These are phyloP conservation scores for Lyophyllum decastes DNA, from an alignment of 768 basidiomycete genomes.

Conservation along the genomic window DNA sequence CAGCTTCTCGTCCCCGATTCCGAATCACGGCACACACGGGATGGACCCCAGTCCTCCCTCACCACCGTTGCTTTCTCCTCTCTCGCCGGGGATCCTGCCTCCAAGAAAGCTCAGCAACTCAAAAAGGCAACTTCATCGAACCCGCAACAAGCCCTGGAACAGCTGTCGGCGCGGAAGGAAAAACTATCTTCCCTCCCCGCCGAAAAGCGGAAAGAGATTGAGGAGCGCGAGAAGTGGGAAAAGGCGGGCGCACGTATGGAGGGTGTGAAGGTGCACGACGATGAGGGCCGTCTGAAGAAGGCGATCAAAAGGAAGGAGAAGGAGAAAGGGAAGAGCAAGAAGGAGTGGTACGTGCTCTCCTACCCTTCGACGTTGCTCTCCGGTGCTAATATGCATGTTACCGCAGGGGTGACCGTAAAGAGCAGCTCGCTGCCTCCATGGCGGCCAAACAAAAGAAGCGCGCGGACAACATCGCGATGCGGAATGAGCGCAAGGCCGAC, in stretches of 20 bases:
- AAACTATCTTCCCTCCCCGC: slow-evolving; percentile 77
- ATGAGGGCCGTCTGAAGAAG: slow-evolving; percentile 85
- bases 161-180: slow-evolving; percentile 75
- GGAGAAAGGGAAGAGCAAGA: slow-evolving; percentile 81
- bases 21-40: slow-evolving; percentile 24
- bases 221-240: slow-evolving; percentile 86
- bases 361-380: slow-evolving; percentile 2
- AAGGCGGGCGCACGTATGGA: slow-evolving; percentile 88
- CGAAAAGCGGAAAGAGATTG: slow-evolving; percentile 77
- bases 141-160: slow-evolving; percentile 82
- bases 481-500: slow-evolving; percentile 77
- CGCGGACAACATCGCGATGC: slow-evolving; percentile 84
- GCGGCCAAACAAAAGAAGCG: slow-evolving; percentile 91
- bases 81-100: slow-evolving; percentile 50
- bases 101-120: slow-evolving; percentile 53
- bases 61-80: slow-evolving; percentile 73
- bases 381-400: not conserved
- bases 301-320: slow-evolving; percentile 93
- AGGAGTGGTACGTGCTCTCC: slow-evolving; percentile 63
- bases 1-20: slow-evolving; percentile 73
- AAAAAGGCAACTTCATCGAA: slow-evolving; percentile 65
- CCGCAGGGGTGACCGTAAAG: slow-evolving; percentile 84
- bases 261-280: slow-evolving; percentile 90
- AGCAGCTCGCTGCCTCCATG: slow-evolving; percentile 70
- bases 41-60: slow-evolving; percentile 38